Evolutionary conservation across 805 yeast species (phyloP).

Genomic region (Sugiyamaella qingdaonensis): DNA sequence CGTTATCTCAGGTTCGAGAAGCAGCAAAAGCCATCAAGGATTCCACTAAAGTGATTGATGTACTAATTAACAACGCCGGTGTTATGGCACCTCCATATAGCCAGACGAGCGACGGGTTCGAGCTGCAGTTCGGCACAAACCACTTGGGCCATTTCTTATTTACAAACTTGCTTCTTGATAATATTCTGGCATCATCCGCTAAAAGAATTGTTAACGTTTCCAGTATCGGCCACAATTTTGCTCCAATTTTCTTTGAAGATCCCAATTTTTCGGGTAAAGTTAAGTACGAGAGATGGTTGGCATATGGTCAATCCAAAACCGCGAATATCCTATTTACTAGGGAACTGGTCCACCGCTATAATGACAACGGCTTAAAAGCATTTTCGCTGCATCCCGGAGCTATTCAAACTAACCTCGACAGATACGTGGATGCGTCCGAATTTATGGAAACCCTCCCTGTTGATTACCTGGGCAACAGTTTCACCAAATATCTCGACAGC

Average conservation of each 20-base stretch:
- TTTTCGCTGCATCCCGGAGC: constrained; percentile 16
- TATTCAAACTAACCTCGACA: constrained; percentile 11
- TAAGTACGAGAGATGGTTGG: constrained; percentile 9
- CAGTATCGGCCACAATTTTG: constrained; percentile 8
- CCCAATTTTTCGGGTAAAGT: constrained; percentile 8
- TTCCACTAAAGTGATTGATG: constrained; percentile 39
- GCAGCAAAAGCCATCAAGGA: constrained; percentile 18
- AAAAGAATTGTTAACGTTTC: constrained; percentile 11
- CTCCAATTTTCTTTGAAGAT: constrained; percentile 15
- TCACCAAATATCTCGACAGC: neutral
- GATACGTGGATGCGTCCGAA: constrained; percentile 8
- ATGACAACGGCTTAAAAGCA: constrained; percentile 6
- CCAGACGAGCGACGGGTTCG: constrained; percentile 65
- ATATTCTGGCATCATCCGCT: constrained; percentile 2
- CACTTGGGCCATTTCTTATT: constrained; percentile 71
- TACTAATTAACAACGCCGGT: constrained; percentile 75
- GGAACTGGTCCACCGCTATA: constrained; percentile 4
- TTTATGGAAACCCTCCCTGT: neutral
- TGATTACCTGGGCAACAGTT: constrained; percentile 8
- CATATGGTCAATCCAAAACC: constrained; percentile 17
- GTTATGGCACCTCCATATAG: constrained; percentile 71
- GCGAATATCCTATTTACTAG: constrained; percentile 13
- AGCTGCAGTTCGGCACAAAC: constrained; percentile 74
- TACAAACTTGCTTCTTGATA: constrained; percentile 38
- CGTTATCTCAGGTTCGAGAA: constrained; percentile 11